Evolutionary conservation across 2,329 filamentous ascomycete genomes (phyloP).

Genomic region (Plectosphaerella cucumerina): DNA sequence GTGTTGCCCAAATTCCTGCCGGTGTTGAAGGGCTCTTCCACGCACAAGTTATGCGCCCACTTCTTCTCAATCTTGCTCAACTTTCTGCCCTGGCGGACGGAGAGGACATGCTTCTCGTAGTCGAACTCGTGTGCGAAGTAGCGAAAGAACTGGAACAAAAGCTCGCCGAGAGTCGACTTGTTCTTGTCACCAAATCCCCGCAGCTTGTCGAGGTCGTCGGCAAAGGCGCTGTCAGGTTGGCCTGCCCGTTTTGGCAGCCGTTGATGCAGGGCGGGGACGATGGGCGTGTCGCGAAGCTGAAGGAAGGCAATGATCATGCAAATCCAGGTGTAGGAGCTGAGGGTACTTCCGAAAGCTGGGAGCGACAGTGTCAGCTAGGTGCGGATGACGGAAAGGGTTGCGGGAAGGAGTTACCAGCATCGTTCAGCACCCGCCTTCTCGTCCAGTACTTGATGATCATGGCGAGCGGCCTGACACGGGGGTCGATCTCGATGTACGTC

Average conservation of each 20-base stretch:
- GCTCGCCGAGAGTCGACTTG: constrained; percentile 73
- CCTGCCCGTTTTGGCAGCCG: constrained; percentile 56
- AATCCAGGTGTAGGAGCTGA: constrained; percentile 99
- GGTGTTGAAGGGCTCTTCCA: constrained; percentile 95
- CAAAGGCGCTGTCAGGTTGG: constrained; percentile 67
- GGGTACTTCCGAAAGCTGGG: constrained; percentile 81
- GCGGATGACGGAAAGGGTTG: not conserved
- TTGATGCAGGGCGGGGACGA: constrained; percentile 83
- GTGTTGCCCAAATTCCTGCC: constrained; percentile 91
- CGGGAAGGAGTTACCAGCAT: constrained; percentile 72
- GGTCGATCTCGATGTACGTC: constrained; percentile 91
- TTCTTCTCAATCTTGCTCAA: constrained; percentile 81
- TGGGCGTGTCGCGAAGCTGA: constrained; percentile 77
- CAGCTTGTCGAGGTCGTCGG: constrained; percentile 76
- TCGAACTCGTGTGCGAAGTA: constrained; percentile 93
- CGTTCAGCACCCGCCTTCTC: constrained; percentile 85
- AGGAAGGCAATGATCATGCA: constrained; percentile 97
- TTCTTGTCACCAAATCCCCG: constrained; percentile 73
- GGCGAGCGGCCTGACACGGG: constrained; percentile 82
- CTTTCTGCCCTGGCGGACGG: constrained; percentile 75
- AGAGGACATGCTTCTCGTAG: constrained; percentile 79
- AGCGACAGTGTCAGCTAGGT: constrained; percentile 9
- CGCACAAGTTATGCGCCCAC: constrained; percentile 88
- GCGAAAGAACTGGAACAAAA: constrained; percentile 94
- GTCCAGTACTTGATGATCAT: constrained; percentile 99